phyloP scores from a whole-genome alignment of 306 rosid species.

The Cucurbita pepo region DNA sequence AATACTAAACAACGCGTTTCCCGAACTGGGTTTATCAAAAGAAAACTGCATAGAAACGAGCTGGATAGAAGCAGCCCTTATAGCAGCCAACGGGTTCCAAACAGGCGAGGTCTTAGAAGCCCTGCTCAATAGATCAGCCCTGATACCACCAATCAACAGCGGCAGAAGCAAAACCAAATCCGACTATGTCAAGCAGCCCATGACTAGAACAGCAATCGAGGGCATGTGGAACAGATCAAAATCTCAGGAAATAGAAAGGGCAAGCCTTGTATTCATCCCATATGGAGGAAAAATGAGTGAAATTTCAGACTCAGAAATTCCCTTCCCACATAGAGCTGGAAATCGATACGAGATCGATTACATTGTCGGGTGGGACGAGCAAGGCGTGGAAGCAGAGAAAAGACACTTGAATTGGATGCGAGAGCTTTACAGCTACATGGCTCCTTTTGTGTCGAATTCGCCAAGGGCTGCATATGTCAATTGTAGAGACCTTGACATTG shows the following conservation, averaged over 20 bases:
- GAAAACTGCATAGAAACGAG: slow-evolving; percentile 39
- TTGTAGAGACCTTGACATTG: background rate
- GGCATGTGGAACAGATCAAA: slow-evolving; percentile 26
- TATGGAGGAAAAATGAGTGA: slow-evolving; percentile 58
- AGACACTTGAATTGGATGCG: background rate
- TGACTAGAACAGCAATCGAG: slow-evolving; percentile 23
- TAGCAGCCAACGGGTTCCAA: slow-evolving; percentile 10
- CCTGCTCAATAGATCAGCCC: slow-evolving; percentile 19
- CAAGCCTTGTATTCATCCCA: slow-evolving; percentile 35
- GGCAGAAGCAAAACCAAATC: slow-evolving; percentile 32
- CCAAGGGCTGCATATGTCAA: slow-evolving; percentile 48
- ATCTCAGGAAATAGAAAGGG: slow-evolving; percentile 17
- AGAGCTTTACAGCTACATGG: background rate
- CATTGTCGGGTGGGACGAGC: slow-evolving; percentile 25
- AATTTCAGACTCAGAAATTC: slow-evolving; percentile 15
- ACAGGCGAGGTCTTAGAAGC: slow-evolving; percentile 17
- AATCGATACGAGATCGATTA: slow-evolving; percentile 9
- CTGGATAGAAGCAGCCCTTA: slow-evolving; percentile 60
- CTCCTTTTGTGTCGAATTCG: slow-evolving; percentile 1
- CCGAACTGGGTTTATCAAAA: slow-evolving; percentile 38
- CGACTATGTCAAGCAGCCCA: slow-evolving; percentile 39
- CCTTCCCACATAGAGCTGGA: slow-evolving; percentile 51
- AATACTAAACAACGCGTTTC: slow-evolving; percentile 26
- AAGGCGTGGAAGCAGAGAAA: background rate
- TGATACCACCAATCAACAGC: background rate